Percentiles rank a stretch among this genome's conserved stretches.
phyloP scores from a whole-genome alignment of 1,284 basidiomycete genomes.

The Ustilago shanxiensis region DNA sequence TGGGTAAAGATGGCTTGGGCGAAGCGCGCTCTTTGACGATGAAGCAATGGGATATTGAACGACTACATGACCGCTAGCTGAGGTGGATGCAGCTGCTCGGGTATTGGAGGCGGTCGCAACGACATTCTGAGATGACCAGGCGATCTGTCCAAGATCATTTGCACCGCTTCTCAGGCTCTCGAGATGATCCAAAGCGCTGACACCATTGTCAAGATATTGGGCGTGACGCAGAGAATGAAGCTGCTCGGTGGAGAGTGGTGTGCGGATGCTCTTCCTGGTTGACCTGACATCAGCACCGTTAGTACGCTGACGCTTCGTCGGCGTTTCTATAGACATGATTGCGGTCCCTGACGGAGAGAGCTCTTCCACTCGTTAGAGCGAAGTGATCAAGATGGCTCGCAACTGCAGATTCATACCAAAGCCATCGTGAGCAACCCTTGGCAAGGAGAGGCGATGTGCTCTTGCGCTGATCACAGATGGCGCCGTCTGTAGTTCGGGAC shows the following conservation, averaged over 20 bases:
- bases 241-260: slow-evolving; percentile 18
- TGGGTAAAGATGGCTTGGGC: slow-evolving; percentile 30
- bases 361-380: too few species aligned
- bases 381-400: neutral
- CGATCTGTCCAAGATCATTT: slow-evolving; percentile 24
- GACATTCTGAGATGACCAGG: slow-evolving; percentile 44
- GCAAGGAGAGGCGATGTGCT: neutral
- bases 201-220: slow-evolving; percentile 27
- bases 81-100: slow-evolving; percentile 10
- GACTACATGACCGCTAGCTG: slow-evolving; percentile 22
- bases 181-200: slow-evolving; percentile 25
- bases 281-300: slow-evolving; percentile 4
- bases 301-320: slow-evolving; percentile 31
- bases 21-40: slow-evolving; percentile 6
- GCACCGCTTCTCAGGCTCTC: slow-evolving; percentile 9
- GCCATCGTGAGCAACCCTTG: neutral
- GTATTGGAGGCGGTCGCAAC: slow-evolving; percentile 40
- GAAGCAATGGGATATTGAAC: slow-evolving; percentile 28
- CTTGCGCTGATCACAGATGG: neutral
- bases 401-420: neutral
- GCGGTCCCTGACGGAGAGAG: neutral
- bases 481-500: neutral
- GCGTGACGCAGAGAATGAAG: slow-evolving; percentile 28
- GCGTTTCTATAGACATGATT: slow-evolving; percentile 33
- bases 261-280: slow-evolving; percentile 3